Base-by-base conservation (phyloP, 495 filamentous ascomycete genomes). In the Penicillium dipodomyicola region DNA sequence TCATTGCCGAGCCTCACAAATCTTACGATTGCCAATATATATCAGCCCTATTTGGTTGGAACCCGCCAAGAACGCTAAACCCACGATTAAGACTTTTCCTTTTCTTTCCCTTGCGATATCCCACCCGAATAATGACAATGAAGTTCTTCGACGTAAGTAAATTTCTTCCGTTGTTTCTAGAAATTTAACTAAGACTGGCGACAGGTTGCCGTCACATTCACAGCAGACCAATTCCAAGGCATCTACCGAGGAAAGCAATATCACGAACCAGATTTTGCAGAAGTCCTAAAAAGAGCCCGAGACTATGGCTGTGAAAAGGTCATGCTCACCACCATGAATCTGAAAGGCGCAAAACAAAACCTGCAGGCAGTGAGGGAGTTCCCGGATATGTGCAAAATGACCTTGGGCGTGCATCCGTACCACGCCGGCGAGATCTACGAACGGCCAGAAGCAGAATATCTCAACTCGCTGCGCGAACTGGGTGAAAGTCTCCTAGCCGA, bases 221-320 rank as follows among this genome's bases (percentile, higher is more conserved):
- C 69, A 1, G 67, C 69, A n/a, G 63, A 68, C 30, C 64, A 69
- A 58, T 72, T 69, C 56, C 67, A 65, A 27, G 67, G 67, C 15
- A 63, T 72, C 43, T 72, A 72, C 43, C 67, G 69, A 0, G 67
- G 65, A 27, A 72, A 71, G 40, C 33, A 59, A 49, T 69, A 72
- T 56, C 69, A 72, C 22, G 63, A 61, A 20, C 45, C 64, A 0
- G 69, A 72, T 22, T 69, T 64, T 29, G 53, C 27, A 1, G 54
- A 63, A 8, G 67, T 69, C 6, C 51, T 72, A 4, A 48, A 65
- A 44, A 59, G 67, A 25, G 67, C 67, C 25, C 52, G 57, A 20
- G 54, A 61, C 12, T 51, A 67, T 43, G 59, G 53, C 35, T 65
- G 63, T 46, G 58, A 66, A 20, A 65, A 65, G 29, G 50, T 64